These are phyloP conservation scores for Sclerotinia nivalis DNA, from an alignment of 2,329 filamentous ascomycete species.

Conservation along the genomic window DNA sequence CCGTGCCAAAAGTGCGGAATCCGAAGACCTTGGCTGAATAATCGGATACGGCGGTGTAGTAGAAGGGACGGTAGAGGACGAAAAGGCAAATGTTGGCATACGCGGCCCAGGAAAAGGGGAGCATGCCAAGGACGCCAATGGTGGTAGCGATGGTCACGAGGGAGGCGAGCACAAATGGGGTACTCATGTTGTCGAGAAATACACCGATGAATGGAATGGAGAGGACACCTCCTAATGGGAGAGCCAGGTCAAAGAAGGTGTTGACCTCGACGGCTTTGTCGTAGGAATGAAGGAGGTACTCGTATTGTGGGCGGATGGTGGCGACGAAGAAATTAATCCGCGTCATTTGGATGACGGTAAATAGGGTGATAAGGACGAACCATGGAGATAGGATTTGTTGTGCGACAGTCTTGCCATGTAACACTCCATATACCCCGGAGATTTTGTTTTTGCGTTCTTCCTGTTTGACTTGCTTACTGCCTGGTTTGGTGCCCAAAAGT, in stretches of 20 bases:
- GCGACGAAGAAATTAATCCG: conserved; percentile 93
- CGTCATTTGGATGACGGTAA: conserved; percentile 73
- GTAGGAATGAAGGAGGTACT: conserved; percentile 66
- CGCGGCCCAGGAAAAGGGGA: conserved; percentile 69
- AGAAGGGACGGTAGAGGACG: conserved; percentile 82
- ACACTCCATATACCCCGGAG: conserved; percentile 77
- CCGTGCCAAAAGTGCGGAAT: conserved; percentile 86
- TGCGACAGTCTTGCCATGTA: conserved; percentile 70
- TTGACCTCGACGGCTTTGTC: conserved; percentile 69
- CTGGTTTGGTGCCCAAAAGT: conserved; percentile 66
- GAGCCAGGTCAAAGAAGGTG: conserved; percentile 80
- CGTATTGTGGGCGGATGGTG: conserved; percentile 80
- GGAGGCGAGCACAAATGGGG: conserved; percentile 66
- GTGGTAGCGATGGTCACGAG: conserved; percentile 71
- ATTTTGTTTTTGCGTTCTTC: conserved; percentile 70
- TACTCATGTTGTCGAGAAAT: conserved; percentile 75
- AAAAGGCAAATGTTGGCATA: conserved; percentile 79
- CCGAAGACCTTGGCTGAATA: conserved; percentile 91
- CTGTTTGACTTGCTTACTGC: conserved; percentile 61
- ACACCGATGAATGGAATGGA: conserved; percentile 83
- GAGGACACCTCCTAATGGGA: conserved; percentile 81
- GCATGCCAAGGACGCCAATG: conserved; percentile 75
- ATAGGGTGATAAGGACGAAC: conserved; percentile 81
- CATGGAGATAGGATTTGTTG: conserved; percentile 78
- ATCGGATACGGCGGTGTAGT: conserved; percentile 88